phyloP scores from a whole-genome alignment of 2,329 filamentous ascomycete genomes.

The Fusarium illudens region DNA sequence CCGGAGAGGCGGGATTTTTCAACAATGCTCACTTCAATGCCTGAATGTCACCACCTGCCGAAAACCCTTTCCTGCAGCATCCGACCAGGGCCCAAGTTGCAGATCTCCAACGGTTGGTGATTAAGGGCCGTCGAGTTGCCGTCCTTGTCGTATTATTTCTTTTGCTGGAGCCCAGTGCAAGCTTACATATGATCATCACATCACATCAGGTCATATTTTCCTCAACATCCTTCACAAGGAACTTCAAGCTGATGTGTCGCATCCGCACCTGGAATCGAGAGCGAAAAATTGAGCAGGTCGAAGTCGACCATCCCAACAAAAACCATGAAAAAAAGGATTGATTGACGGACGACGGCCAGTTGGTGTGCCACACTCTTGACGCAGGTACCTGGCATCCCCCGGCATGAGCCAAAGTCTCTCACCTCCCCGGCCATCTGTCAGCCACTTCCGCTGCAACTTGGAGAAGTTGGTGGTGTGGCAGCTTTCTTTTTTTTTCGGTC shows the following conservation, averaged over 20 bases:
- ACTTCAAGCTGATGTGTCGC: not conserved
- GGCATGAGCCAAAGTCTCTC: not conserved
- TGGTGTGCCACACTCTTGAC: conserved; percentile 10
- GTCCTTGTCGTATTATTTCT: conserved; percentile 1
- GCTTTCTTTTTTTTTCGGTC: conserved; percentile 17
- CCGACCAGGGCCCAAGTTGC: not conserved
- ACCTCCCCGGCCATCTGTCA: conserved; percentile 10
- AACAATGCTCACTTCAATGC: not conserved
- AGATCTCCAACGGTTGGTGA: conserved; percentile 20
- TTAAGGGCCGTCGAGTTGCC: conserved; percentile 2
- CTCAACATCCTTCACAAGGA: conserved; percentile 1
- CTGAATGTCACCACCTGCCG: not conserved
- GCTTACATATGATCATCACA: conserved; percentile 17
- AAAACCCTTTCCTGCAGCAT: not conserved
- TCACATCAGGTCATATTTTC: conserved; percentile 18
- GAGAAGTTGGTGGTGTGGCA: conserved; percentile 16
- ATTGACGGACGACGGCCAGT: not conserved
- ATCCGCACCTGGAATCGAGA: conserved; percentile 1
- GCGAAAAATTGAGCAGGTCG: not conserved
- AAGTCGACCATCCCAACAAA: conserved; percentile 1
- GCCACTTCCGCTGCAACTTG: conserved; percentile 19
- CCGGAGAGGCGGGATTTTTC: not conserved
- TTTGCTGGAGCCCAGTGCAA: conserved; percentile 5
- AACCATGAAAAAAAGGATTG: not conserved
- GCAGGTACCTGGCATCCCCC: not conserved